Percentiles rank a stretch among this genome's conserved stretches.
Evolutionary conservation across 1,139 yeast genomes (phyloP).

Genomic region (Hanseniaspora sp.): DNA sequence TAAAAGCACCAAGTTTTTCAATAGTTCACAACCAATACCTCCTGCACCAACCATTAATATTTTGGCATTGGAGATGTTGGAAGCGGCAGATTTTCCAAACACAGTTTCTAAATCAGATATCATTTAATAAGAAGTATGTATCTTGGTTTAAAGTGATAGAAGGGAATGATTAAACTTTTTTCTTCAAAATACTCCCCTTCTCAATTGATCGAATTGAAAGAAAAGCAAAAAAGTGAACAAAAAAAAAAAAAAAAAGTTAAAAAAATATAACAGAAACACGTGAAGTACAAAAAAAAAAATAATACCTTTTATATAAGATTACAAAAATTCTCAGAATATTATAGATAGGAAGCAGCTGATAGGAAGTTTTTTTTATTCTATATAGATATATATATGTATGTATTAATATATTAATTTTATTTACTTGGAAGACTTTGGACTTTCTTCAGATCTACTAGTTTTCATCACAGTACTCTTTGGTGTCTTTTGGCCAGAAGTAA

Average conservation of each 20-base stretch:
- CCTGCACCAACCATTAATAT: conserved; percentile 95
- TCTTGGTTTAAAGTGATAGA: too few species aligned
- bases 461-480: not conserved
- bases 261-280: too few species aligned
- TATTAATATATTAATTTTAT: not conserved
- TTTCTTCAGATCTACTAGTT: conserved; percentile 1
- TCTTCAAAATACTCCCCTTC: too few species aligned
- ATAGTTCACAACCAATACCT: conserved; percentile 95
- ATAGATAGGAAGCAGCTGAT: too few species aligned
- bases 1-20: conserved; percentile 71
- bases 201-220: too few species aligned
- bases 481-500: not conserved
- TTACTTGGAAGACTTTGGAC: not conserved
- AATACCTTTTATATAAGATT: too few species aligned
- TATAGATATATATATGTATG: not conserved
- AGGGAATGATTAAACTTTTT: too few species aligned
- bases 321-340: too few species aligned
- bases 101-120: conserved; percentile 14
- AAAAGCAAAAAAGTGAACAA: too few species aligned
- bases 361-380: too few species aligned
- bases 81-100: conserved; percentile 1
- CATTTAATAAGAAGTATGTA: not conserved
- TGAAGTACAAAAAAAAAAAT: too few species aligned
- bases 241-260: too few species aligned
- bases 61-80: conserved; percentile 36